Base-by-base conservation (phyloP, 2,329 filamentous ascomycete genomes). In the Fusarium irregulare region DNA sequence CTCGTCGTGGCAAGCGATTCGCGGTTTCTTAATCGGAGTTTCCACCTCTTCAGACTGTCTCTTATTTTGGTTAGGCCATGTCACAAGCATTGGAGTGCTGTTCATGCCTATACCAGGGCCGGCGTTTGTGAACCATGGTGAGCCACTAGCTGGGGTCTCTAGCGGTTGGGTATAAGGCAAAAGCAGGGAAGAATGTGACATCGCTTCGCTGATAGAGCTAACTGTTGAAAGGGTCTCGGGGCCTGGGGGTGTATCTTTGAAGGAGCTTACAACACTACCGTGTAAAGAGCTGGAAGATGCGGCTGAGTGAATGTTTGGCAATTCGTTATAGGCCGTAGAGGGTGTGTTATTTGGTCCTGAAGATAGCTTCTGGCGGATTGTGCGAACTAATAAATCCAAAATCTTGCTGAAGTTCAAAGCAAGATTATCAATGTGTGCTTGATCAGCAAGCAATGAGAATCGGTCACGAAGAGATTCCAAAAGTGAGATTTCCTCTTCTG, bases 401-500 rank as follows among this genome's bases (percentile, higher is more conserved):
- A 64, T 65, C 16, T 70, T 68, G 27, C 72, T 66, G 18, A 75
- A 64, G n/a, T 59, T 75, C 46, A 57, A 51, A 7, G 69, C 53
- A 13, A 73, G 42, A 51, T 72, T 75, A 42, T 72, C 69, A 11
- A 62, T 32, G 41, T 68, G 58, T 10, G 68, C 67, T 42, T 64
- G 59, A 27, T 75, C 73, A 7, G 60, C 67, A 23, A 60, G 60
- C 9, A 53, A 56, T 25, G 60, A 30, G 47, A 69, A 73, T 37
- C 62, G 62, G 50, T 76, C 71, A 8, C 72, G 69, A 14, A 76
- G 60, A n/a, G 65, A 47, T 47, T 76, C 72, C 20, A 76, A 53
- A 16, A 76, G 56, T n/a, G 55, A 47, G 16, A 75, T 69, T 70
- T 75, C 72, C 65, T 76, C 73, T 68, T 76, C 72, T 32, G 64